phyloP scores from a whole-genome alignment of 306 rosid genomes.

The Castanea mollissima region DNA sequence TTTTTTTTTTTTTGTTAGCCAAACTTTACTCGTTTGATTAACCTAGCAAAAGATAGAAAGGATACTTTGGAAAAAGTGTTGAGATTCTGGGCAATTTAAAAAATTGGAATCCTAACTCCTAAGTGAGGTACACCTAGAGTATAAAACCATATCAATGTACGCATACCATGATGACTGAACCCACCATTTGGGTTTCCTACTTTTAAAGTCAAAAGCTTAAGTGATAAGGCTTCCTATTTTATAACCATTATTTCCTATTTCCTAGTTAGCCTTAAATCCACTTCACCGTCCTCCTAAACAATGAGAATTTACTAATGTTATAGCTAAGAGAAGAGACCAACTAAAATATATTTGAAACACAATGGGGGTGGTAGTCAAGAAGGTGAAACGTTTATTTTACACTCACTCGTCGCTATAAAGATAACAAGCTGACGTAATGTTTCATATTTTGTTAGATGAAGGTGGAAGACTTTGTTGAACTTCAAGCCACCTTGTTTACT shows the following conservation, averaged over 20 bases:
- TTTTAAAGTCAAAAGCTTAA: too few species aligned
- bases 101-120: neutral
- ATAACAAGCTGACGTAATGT: neutral
- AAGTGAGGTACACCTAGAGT: neutral
- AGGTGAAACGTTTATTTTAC: neutral
- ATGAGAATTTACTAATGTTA: too few species aligned
- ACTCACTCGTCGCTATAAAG: neutral
- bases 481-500: neutral
- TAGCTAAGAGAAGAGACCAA: neutral
- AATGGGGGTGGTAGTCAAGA: neutral
- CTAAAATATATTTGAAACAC: neutral
- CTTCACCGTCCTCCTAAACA: too few species aligned
- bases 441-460: neutral
- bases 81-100: neutral
- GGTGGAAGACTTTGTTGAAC: neutral
- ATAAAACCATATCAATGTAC: neutral
- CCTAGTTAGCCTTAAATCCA: too few species aligned
- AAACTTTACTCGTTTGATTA: neutral
- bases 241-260: too few species aligned
- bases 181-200: neutral
- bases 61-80: slow-evolving; percentile 4
- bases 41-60: neutral
- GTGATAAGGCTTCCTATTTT: too few species aligned
- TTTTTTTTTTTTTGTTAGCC: neutral
- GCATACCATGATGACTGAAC: neutral